A percentile compares a stretch with the other conserved stretches of the same genome.
Evolutionary conservation across 2,329 filamentous ascomycete genomes (phyloP).

Genomic region (Sporothrix curviconia): DNA sequence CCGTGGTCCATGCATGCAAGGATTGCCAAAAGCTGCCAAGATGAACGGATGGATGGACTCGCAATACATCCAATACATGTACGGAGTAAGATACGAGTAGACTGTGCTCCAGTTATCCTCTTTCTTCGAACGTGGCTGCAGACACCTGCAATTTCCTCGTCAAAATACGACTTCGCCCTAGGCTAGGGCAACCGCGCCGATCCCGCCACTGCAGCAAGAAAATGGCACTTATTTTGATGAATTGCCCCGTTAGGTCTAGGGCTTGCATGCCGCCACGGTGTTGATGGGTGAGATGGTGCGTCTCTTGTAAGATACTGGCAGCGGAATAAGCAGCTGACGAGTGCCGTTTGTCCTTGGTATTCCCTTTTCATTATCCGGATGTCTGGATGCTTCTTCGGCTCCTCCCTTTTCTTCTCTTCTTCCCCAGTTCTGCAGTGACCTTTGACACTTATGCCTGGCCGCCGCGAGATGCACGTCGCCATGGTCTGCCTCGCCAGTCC

Average conservation of each 20-base stretch:
- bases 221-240: constrained; percentile 2
- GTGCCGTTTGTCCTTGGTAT: neutral
- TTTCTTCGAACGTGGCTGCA: neutral
- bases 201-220: neutral
- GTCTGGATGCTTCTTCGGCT: neutral
- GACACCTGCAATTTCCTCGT: constrained; percentile 5
- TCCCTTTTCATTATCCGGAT: neutral
- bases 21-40: too few species aligned
- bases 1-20: too few species aligned
- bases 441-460: constrained; percentile 26
- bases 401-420: neutral
- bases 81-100: too few species aligned
- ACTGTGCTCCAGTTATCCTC: too few species aligned
- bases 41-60: too few species aligned
- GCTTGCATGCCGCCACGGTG: too few species aligned
- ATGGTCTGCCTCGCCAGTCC: constrained; percentile 36
- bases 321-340: neutral
- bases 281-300: too few species aligned
- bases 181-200: neutral
- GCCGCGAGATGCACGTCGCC: constrained; percentile 33
- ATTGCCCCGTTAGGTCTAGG: neutral
- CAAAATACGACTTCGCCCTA: constrained; percentile 3
- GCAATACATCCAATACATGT: too few species aligned
- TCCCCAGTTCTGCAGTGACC: too few species aligned
- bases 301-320: neutral